Conservation (phyloP, 129 eudicot species). For the Erigeron canadensis region DNA sequence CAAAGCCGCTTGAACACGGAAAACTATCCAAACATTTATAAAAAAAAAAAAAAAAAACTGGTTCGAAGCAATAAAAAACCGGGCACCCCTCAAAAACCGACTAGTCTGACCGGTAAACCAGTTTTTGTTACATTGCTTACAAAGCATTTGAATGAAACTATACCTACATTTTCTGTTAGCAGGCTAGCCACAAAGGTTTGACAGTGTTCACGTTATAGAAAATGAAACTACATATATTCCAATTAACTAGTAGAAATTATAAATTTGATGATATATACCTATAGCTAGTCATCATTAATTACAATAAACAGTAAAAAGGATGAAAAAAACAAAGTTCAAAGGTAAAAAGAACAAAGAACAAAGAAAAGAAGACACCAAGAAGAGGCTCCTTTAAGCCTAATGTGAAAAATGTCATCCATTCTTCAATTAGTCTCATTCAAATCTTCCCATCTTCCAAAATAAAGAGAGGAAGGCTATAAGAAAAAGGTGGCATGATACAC, state of each 20-base stretch:
- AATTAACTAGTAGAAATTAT: background rate
- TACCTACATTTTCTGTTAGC: too few relatives aligned
- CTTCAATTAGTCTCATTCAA: background rate
- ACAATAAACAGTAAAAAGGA: constrained; percentile 4
- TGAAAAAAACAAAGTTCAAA: constrained; percentile 7
- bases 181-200: background rate
- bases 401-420: background rate
- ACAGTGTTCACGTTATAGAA: background rate
- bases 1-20: too few relatives aligned
- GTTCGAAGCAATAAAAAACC: too few relatives aligned
- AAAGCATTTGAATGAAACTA: too few relatives aligned
- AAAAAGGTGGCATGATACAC: constrained; percentile 12
- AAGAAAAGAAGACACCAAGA: background rate
- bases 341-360: background rate
- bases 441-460: background rate
- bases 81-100: too few relatives aligned
- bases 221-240: background rate
- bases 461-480: background rate
- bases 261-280: background rate
- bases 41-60: too few relatives aligned
- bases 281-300: background rate
- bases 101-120: too few relatives aligned
- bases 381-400: background rate
- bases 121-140: too few relatives aligned
- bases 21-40: too few relatives aligned